A percentile compares a stretch with the other conserved stretches of the same genome.
Evolutionary conservation across 2,329 filamentous ascomycete genomes (phyloP).

Genomic region (Phaeosphaeria sp.): DNA sequence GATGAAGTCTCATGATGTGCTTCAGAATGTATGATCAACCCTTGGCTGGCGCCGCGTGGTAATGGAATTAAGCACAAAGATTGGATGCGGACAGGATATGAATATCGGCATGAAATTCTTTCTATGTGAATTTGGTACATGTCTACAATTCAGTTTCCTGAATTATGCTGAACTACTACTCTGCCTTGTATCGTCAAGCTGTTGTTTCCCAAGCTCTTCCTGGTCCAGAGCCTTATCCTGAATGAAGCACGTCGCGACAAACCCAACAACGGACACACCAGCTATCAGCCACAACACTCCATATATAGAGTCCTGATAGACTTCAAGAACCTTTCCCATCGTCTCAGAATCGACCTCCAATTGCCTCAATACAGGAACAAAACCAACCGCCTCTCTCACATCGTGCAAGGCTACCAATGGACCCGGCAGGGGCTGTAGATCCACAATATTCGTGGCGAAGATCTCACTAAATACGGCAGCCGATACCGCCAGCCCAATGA

Average conservation of each 20-base stretch:
- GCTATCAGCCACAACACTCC: neutral
- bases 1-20: too few relatives aligned
- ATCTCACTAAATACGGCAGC: slow-evolving; percentile 40
- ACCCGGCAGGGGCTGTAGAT: neutral
- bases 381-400: neutral
- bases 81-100: too few relatives aligned
- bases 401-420: neutral
- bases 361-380: neutral
- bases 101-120: too few relatives aligned
- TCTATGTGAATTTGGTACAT: too few relatives aligned
- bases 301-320: neutral
- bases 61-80: too few relatives aligned
- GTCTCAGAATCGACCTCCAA: neutral
- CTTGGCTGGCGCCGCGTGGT: too few relatives aligned
- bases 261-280: neutral
- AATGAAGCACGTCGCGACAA: neutral
- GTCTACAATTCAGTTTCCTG: too few relatives aligned
- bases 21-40: too few relatives aligned
- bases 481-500: slow-evolving; percentile 48
- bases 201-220: neutral
- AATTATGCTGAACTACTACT: too few relatives aligned
- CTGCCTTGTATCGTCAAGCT: too few relatives aligned
- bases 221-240: neutral
- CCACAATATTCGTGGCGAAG: neutral
- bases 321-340: neutral